phyloP scores from a whole-genome alignment of 306 rosid genomes.

The Styphnolobium japonicum region DNA sequence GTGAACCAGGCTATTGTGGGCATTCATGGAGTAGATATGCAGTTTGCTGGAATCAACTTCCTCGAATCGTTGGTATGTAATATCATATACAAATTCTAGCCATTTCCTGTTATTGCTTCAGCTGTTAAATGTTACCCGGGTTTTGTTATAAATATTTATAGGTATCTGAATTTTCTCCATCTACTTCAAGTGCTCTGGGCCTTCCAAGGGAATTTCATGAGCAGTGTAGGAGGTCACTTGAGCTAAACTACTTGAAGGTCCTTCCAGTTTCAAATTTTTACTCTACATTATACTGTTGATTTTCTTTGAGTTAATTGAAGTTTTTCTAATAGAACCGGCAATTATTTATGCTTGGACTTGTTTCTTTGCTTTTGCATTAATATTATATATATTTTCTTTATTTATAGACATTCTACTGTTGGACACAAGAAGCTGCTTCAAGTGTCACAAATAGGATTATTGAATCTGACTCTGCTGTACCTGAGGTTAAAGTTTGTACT shows the following conservation, averaged over 20 bases:
- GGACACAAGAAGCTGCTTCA: slow-evolving; percentile 89
- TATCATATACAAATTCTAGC: slow-evolving; percentile 13
- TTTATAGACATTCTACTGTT: slow-evolving; percentile 68
- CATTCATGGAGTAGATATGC: slow-evolving; percentile 75
- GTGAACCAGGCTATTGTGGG: slow-evolving; percentile 84
- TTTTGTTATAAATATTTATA: slow-evolving; percentile 24
- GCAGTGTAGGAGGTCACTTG: slow-evolving; percentile 83
- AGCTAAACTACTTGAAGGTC: slow-evolving; percentile 79
- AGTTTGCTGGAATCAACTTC: slow-evolving; percentile 77
- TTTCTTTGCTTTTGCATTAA: slow-evolving; percentile 1
- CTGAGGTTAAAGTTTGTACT: slow-evolving; percentile 85
- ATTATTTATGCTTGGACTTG: background rate
- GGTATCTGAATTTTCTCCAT: slow-evolving; percentile 98
- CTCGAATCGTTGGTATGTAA: slow-evolving; percentile 76
- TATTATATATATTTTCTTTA: background rate
- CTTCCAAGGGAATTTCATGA: slow-evolving; percentile 99
- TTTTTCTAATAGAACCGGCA: slow-evolving; percentile 18
- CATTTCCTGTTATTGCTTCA: slow-evolving; percentile 17
- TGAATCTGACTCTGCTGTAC: slow-evolving; percentile 63
- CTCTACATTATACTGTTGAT: background rate
- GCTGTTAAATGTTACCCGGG: slow-evolving; percentile 23
- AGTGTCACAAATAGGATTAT: slow-evolving; percentile 75
- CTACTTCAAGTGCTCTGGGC: slow-evolving; percentile 91
- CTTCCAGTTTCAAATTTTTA: slow-evolving; percentile 24
- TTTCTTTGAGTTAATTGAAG: background rate